phyloP scores from a whole-genome alignment of 345 rosid species.

The Limnanthes douglasii region DNA sequence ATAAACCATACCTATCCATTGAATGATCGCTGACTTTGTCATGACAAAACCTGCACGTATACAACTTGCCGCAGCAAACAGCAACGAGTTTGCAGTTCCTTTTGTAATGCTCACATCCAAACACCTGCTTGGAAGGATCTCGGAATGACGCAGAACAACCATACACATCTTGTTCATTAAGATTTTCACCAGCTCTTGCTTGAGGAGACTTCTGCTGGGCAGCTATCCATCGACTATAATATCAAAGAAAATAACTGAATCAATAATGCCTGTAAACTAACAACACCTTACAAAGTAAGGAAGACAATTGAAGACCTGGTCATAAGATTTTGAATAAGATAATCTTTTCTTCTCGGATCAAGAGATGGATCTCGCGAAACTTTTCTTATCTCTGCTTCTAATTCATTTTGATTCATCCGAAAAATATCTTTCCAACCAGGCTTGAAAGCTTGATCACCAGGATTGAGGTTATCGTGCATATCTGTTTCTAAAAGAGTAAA shows the following conservation, averaged over 20 bases:
- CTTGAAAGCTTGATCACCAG: constrained; percentile 61
- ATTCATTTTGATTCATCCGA: constrained; percentile 68
- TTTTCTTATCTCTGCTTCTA: constrained; percentile 48
- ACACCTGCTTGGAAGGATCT: constrained; percentile 36
- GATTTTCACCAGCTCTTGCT: constrained; percentile 19
- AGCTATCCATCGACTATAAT: constrained; percentile 59
- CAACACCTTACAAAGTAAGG: no score
- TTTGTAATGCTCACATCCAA: constrained; percentile 75
- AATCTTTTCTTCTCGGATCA: constrained; percentile 61
- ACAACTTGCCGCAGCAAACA: constrained; percentile 60
- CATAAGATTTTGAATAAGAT: constrained; percentile 62
- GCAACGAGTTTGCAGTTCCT: constrained; percentile 73
- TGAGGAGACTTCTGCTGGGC: constrained; percentile 50
- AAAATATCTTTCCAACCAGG: constrained; percentile 97
- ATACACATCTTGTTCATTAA: constrained; percentile 33
- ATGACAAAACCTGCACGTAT: constrained; percentile 64
- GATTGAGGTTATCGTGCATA: constrained; percentile 48
- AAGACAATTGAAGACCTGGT: constrained; percentile 34
- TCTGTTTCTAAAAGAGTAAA: constrained; percentile 37
- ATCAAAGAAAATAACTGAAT: neutral
- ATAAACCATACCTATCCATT: constrained; percentile 45
- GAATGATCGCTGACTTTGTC: constrained; percentile 77
- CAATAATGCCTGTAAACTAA: no score
- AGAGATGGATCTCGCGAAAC: constrained; percentile 72
- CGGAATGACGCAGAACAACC: constrained; percentile 50